These are phyloP conservation scores for Oleoguttula mirabilis DNA, from an alignment of 495 filamentous ascomycete genomes.

Conservation along the genomic window DNA sequence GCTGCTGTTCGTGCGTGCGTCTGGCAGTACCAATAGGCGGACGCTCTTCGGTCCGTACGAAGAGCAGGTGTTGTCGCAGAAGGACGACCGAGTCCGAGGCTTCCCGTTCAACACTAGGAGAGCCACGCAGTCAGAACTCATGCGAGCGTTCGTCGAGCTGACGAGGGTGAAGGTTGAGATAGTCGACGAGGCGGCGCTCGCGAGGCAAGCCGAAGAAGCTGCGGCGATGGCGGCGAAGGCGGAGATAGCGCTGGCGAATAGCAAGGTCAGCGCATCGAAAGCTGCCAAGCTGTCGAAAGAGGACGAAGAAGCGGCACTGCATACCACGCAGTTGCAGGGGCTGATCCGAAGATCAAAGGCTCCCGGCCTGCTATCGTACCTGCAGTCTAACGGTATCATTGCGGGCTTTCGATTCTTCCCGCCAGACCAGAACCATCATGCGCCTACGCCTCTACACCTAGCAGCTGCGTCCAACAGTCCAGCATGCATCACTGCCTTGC, in stretches of 20 bases:
- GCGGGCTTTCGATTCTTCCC: slow-evolving; percentile 65
- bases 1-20: slow-evolving; percentile 77
- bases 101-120: slow-evolving; percentile 94
- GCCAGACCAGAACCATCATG: slow-evolving; percentile 62
- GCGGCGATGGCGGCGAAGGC: slow-evolving; percentile 8
- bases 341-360: slow-evolving; percentile 83
- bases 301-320: slow-evolving; percentile 64
- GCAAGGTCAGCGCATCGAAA: slow-evolving; percentile 36
- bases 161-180: slow-evolving; percentile 75
- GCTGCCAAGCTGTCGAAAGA: slow-evolving; percentile 52
- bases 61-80: slow-evolving; percentile 65
- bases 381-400: slow-evolving; percentile 56
- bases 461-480: slow-evolving; percentile 64
- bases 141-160: slow-evolving; percentile 84
- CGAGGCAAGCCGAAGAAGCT: slow-evolving; percentile 22
- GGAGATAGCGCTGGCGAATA: slow-evolving; percentile 25
- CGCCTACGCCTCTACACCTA: slow-evolving; percentile 76
- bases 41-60: slow-evolving; percentile 88
- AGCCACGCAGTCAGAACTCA: slow-evolving; percentile 85
- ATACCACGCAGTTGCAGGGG: slow-evolving; percentile 77
- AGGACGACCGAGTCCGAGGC: slow-evolving; percentile 71
- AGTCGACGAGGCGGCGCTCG: slow-evolving; percentile 43
- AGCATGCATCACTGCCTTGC: slow-evolving; percentile 59
- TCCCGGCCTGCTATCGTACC: slow-evolving; percentile 73
- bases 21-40: slow-evolving; percentile 68